phyloP scores from a whole-genome alignment of 2,329 filamentous ascomycete genomes.

The Pseudopithomyces maydicus region DNA sequence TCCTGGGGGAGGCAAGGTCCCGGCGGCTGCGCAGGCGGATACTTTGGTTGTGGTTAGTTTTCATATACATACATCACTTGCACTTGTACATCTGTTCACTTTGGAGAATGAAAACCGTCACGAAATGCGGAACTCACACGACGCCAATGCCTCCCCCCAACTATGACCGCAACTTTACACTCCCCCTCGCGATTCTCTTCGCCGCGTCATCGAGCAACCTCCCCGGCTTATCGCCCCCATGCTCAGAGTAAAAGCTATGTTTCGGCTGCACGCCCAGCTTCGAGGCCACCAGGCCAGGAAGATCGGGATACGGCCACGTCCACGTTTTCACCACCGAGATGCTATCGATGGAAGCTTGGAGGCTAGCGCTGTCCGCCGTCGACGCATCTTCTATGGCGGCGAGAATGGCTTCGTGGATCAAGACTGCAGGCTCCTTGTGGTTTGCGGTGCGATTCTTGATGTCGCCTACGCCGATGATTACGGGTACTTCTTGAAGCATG shows the following conservation, averaged over 20 bases:
- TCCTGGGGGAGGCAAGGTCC: constrained; percentile 62
- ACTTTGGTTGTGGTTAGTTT: constrained; percentile 46
- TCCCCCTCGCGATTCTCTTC: constrained; percentile 59
- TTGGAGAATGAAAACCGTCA: too few species aligned
- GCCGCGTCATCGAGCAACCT: constrained; percentile 68
- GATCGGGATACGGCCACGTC: constrained; percentile 69
- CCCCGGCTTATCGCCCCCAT: constrained; percentile 68
- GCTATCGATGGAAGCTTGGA: constrained; percentile 60
- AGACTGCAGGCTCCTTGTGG: constrained; percentile 62
- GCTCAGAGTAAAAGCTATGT: constrained; percentile 59
- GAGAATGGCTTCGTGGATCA: constrained; percentile 63
- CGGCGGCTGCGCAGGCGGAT: constrained; percentile 57
- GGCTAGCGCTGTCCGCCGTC: constrained; percentile 32
- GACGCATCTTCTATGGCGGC: constrained; percentile 58
- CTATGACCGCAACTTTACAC: constrained; percentile 62
- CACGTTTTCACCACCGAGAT: constrained; percentile 66
- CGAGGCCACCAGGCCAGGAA: constrained; percentile 59
- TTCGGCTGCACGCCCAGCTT: constrained; percentile 55
- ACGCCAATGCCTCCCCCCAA: constrained; percentile 70
- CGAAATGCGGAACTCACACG: constrained; percentile 52
- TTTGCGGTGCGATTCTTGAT: constrained; percentile 63
- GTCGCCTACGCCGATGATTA: constrained; percentile 68
- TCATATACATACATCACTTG: neutral
- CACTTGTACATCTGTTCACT: neutral
- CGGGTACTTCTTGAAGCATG: constrained; percentile 43